These are phyloP conservation scores for Avena sativa DNA, from an alignment of 176 grass and related monocot species.

Conservation along the genomic window DNA sequence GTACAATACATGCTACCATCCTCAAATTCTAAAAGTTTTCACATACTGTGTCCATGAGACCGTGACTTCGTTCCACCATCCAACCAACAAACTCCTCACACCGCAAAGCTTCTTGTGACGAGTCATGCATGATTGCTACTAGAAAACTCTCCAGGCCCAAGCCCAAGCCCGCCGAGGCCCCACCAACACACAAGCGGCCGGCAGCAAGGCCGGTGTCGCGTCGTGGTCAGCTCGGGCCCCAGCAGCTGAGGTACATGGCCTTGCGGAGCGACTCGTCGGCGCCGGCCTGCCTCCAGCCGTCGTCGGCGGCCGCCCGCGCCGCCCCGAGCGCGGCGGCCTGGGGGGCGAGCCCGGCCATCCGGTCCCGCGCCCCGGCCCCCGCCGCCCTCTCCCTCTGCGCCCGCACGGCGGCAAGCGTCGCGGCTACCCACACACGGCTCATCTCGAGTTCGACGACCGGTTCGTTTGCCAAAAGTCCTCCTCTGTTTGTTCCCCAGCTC, in stretches of 20 bases:
- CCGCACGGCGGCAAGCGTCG: conserved; percentile 54
- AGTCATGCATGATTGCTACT: background rate
- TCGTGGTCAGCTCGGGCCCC: conserved; percentile 64
- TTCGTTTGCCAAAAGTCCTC: background rate
- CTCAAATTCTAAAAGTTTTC: background rate
- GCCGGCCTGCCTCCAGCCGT: conserved; percentile 51
- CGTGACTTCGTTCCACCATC: background rate
- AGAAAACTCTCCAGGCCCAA: background rate
- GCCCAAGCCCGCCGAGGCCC: background rate
- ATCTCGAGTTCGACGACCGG: conserved; percentile 2
- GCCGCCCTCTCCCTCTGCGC: conserved; percentile 53
- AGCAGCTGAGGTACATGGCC: conserved; percentile 82
- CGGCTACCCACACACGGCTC: conserved; percentile 54
- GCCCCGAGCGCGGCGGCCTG: conserved; percentile 36
- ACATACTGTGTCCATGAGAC: background rate
- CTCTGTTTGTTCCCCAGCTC: background rate
- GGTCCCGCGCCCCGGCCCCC: conserved; percentile 33
- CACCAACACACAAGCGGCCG: background rate
- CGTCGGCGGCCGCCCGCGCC: conserved; percentile 51
- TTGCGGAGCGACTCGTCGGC: conserved; percentile 73
- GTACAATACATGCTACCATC: conserved; percentile 7
- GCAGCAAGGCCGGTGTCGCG: background rate
- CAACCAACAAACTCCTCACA: background rate
- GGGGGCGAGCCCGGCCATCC: conserved; percentile 39
- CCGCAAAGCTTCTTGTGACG: background rate